A percentile compares a stretch with the other conserved stretches of the same genome.
Evolutionary conservation across 2,329 filamentous ascomycete genomes (phyloP).

Genomic region (Aspergillaceae sp.): DNA sequence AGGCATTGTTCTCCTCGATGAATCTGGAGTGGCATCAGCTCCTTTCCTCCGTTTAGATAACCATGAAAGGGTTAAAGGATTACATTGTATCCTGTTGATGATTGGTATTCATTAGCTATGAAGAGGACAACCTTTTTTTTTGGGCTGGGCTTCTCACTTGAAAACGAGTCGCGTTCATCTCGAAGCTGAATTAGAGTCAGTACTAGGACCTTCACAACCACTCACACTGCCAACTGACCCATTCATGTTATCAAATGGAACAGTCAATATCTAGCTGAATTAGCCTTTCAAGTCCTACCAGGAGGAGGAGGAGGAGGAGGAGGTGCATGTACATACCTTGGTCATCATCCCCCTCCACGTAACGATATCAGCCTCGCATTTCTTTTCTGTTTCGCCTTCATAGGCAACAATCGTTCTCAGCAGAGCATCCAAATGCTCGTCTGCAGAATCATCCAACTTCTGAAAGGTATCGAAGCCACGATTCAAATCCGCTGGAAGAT

Average conservation of each 20-base stretch:
- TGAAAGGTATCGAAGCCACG: constrained; percentile 73
- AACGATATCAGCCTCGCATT: constrained; percentile 67
- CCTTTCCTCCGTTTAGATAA: not conserved
- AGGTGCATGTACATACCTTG: constrained; percentile 52
- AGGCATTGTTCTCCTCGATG: constrained; percentile 80
- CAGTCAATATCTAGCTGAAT: constrained; percentile 64
- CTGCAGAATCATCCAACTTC: constrained; percentile 70
- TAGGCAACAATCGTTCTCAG: constrained; percentile 65
- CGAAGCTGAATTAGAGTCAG: constrained; percentile 53
- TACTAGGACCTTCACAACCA: constrained; percentile 32
- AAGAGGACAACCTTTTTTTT: not conserved
- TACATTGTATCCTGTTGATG: constrained; percentile 46
- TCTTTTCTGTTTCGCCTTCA: constrained; percentile 60
- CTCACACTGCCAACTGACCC: constrained; percentile 35
- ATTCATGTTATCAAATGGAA: constrained; percentile 72
- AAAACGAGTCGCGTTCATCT: constrained; percentile 90
- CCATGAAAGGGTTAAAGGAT: too few species aligned
- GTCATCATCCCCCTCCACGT: constrained; percentile 99
- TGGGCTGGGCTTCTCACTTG: constrained; percentile 50
- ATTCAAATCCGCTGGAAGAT: constrained; percentile 63
- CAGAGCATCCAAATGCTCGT: constrained; percentile 81
- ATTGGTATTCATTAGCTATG: not conserved
- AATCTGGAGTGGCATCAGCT: constrained; percentile 50
- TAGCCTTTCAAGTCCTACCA: not conserved
- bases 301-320: too few species aligned